These are phyloP conservation scores for Trifolium subterraneum DNA, from an alignment of 306 rosid genomes.

Conservation along the genomic window DNA sequence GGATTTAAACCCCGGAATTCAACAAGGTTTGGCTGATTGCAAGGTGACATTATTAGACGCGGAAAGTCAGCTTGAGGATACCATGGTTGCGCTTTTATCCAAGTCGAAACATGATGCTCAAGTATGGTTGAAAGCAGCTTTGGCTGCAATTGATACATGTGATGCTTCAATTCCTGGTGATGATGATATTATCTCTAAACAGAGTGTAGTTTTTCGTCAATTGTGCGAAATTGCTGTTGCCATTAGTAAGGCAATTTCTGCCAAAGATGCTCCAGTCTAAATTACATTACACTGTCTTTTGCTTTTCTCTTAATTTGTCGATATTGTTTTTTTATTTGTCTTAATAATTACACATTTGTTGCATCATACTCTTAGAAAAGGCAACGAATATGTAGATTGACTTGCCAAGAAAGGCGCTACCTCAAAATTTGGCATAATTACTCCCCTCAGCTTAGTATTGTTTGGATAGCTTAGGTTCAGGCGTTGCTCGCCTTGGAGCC, in stretches of 20 bases:
- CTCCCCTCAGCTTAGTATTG: too few relatives aligned
- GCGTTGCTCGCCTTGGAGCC: too few relatives aligned
- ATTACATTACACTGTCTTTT: not conserved
- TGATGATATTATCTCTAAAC: conserved; percentile 17
- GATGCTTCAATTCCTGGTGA: conserved; percentile 43
- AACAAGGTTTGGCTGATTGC: conserved; percentile 55
- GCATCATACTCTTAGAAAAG: too few relatives aligned
- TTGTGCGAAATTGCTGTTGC: conserved; percentile 43
- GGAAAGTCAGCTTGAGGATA: conserved; percentile 42
- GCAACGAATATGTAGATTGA: too few relatives aligned
- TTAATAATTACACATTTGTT: not conserved
- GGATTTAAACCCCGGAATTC: conserved; percentile 22
- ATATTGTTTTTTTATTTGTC: not conserved
- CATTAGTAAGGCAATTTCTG: conserved; percentile 34
- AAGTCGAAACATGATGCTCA: not conserved
- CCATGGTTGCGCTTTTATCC: conserved; percentile 1
- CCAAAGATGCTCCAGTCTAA: not conserved
- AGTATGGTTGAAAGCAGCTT: conserved; percentile 43
- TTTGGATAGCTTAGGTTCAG: too few relatives aligned
- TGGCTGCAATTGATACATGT: conserved; percentile 48
- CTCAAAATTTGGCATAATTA: too few relatives aligned
- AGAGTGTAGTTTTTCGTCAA: conserved; percentile 23
- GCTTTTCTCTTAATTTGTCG: not conserved
- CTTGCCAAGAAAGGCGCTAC: too few relatives aligned
- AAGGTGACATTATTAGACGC: conserved; percentile 42